These are phyloP conservation scores for Calonectria pseudoturangicola DNA, from an alignment of 2,329 filamentous ascomycete species.

Conservation along the genomic window DNA sequence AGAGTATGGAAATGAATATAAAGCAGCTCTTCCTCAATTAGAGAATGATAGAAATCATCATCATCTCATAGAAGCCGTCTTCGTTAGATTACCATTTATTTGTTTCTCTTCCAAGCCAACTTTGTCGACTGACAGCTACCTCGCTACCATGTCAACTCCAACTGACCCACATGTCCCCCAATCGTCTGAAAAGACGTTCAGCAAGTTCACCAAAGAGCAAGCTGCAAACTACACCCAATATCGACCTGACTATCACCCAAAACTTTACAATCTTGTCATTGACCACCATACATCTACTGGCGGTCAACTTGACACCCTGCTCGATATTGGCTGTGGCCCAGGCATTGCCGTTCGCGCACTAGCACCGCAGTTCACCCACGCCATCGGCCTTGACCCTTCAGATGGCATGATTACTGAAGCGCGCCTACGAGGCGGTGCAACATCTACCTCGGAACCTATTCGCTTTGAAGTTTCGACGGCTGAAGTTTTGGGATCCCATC, in stretches of 20 bases:
- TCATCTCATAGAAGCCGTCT: no score
- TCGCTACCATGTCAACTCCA: background rate
- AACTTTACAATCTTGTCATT: conserved; percentile 68
- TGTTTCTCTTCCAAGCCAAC: no score
- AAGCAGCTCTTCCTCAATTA: no score
- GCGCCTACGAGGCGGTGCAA: conserved; percentile 57
- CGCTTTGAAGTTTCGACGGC: conserved; percentile 63
- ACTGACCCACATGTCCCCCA: background rate
- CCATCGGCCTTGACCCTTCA: conserved; percentile 71
- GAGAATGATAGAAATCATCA: no score
- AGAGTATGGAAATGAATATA: no score
- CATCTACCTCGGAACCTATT: conserved; percentile 57
- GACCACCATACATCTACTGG: conserved; percentile 67
- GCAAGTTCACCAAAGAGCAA: conserved; percentile 51
- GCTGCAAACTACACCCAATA: conserved; percentile 65
- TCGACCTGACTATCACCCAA: conserved; percentile 65
- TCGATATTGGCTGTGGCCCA: conserved; percentile 76
- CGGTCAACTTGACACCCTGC: conserved; percentile 63
- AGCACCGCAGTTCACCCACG: conserved; percentile 65
- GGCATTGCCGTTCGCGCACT: conserved; percentile 69
- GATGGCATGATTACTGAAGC: conserved; percentile 72
- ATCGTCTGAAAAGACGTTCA: conserved; percentile 7
- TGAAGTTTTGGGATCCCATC: conserved; percentile 62
- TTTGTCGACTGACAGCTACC: no score
- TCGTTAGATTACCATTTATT: no score